Evolutionary conservation across 2,329 filamentous ascomycete species (phyloP).

Genomic region (Diaporthe capsici): DNA sequence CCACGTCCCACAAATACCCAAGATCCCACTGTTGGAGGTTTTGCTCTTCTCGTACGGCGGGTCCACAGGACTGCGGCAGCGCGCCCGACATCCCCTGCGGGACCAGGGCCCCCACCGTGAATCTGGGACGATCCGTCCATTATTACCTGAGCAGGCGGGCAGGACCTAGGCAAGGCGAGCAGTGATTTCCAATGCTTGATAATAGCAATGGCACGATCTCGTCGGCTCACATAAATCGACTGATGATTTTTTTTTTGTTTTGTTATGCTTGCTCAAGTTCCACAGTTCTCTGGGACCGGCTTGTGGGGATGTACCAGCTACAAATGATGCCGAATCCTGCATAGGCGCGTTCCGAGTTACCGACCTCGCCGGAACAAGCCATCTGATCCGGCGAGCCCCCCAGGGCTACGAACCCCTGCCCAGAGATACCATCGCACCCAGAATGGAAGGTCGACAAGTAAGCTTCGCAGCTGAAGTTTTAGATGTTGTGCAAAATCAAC

Average conservation of each 20-base stretch:
- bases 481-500: neutral
- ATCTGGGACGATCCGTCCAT: neutral
- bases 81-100: neutral
- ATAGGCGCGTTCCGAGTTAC: neutral
- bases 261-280: neutral
- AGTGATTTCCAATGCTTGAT: constrained; percentile 23
- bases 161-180: neutral
- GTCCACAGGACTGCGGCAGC: neutral
- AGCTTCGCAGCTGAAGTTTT: neutral
- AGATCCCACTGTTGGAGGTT: neutral
- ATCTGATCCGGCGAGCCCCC: neutral
- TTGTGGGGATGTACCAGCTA: neutral
- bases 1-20: neutral
- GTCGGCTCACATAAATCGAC: neutral
- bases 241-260: neutral
- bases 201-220: neutral
- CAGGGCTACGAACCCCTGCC: neutral
- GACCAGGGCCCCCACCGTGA: neutral
- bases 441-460: neutral
- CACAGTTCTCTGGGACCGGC: neutral
- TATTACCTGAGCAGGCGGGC: no score
- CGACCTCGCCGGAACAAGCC: neutral
- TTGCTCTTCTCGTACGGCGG: constrained; percentile 4
- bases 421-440: neutral
- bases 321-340: neutral